Base-by-base conservation (phyloP, 2,329 filamentous ascomycete genomes). In the Xylariaceae sp. region DNA sequence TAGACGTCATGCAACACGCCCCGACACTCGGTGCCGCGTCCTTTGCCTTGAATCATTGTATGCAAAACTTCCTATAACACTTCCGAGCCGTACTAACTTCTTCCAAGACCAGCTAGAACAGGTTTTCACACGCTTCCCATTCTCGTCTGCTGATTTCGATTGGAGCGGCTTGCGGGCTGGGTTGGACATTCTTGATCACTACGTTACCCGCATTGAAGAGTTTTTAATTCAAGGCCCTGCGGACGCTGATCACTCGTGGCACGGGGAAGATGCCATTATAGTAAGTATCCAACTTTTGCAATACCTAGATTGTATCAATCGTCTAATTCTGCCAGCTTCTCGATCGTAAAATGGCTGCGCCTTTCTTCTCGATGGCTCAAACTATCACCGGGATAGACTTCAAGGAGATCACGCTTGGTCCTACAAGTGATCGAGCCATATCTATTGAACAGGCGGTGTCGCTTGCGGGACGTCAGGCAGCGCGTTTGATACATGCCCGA, bases 1-100 rank as follows among this genome's bases (percentile, higher is more conserved):
- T 82, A 40, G 79, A 83, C 57, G 81, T 83, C 2, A 73, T 85
- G 66, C 73, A 67, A 48, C 73, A 78, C 37, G 75, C 81, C 0
- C 67, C 70, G 14, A 75, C 79, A 20, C 70, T 85, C 7, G 74
- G 74, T 52, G 72, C 77, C 16, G 79, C 78, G 5, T 78, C 78
- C 1, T 80, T 80, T 56, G 79, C 76, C 14, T 64, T 85, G 26
- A 84, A 79, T 52, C 75, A 73, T 2, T 73, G 73, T 76, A 64
- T 56, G 71, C 67, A 21, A 10, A 7, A 29, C 12, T 18, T 26
- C 14, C 9, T 2, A n/a, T 2, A 21, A 1, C 16, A 29, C 43
- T 42, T 5, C 19, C 42, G 43, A 51, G 7, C 7, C 26, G 42
- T 49, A 32, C 55, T 67, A 47, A 70, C 59, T 44, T 40, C 23